A percentile compares a stretch with the other conserved stretches of the same genome.
phyloP scores from a whole-genome alignment of 2,329 filamentous ascomycete species.

The Westerdykella ornata region DNA sequence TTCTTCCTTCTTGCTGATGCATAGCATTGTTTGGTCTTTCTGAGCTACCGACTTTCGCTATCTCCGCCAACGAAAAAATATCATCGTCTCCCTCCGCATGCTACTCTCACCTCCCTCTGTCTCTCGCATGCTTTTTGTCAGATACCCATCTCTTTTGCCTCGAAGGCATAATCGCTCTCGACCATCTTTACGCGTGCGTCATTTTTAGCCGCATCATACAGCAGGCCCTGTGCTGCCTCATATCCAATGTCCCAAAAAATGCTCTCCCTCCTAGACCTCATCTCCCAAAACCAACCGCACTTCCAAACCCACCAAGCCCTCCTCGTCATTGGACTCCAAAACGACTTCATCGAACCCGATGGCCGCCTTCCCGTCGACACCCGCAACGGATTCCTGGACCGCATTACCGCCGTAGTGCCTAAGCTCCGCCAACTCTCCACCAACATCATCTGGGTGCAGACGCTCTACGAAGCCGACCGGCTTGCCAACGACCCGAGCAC shows the following conservation, averaged over 20 bases:
- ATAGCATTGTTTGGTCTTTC: too few relatives aligned
- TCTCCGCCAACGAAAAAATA: too few relatives aligned
- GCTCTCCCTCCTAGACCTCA: slow-evolving; percentile 39
- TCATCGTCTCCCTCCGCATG: too few relatives aligned
- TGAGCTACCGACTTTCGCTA: too few relatives aligned
- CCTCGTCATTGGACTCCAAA: slow-evolving; percentile 79
- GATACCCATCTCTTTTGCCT: too few relatives aligned
- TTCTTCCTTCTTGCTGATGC: too few relatives aligned
- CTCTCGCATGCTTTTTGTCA: too few relatives aligned
- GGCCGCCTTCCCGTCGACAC: slow-evolving; percentile 61
- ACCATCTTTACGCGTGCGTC: too few relatives aligned
- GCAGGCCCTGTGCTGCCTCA: too few relatives aligned
- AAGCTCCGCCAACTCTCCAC: slow-evolving; percentile 63
- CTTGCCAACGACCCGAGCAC: slow-evolving; percentile 47
- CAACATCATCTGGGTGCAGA: slow-evolving; percentile 78
- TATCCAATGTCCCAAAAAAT: background rate
- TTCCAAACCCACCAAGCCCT: slow-evolving; percentile 62
- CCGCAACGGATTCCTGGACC: slow-evolving; percentile 59
- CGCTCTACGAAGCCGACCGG: slow-evolving; percentile 61
- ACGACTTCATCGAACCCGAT: slow-evolving; percentile 70
- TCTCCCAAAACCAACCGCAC: slow-evolving; percentile 44
- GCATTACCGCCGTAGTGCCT: slow-evolving; percentile 58
- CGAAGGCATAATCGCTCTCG: too few relatives aligned
- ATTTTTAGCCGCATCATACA: too few relatives aligned
- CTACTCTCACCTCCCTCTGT: too few relatives aligned